Evolutionary conservation across 805 yeast species (phyloP), one percentile per base, ranked within the genome.

Genomic region (Candida ulmi): DNA sequence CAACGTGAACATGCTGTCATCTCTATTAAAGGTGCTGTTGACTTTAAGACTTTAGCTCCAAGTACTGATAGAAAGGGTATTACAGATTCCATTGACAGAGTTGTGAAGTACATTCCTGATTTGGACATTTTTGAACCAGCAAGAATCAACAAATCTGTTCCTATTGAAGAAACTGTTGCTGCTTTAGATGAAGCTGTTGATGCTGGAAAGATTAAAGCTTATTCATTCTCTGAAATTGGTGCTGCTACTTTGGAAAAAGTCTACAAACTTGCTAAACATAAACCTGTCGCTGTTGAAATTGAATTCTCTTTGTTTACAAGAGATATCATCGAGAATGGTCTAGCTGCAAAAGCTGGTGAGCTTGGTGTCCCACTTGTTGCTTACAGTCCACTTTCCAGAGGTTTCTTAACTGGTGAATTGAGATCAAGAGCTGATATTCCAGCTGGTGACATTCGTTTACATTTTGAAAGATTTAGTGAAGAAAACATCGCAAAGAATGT

Each of bases 341-440:
- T 83, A 17, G 72, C 80, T 45, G 74, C 69, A 4, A 70, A 73
- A 5, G 76, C 82, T 46, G 69, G 74, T 17, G 76, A 80, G 44
- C 60, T 70, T 26, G 68, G 68, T 13, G 73, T 88, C 40, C 83
- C 93, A 12, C 66, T 86, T 24, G 67, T 86, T 41, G 85, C 88
- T 19, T 88, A 88, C 61, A 83, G 95, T 24, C 96, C 96, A 24
- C 68, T 88, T 40, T 82, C 88, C 9, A 72, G 85, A 52, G 96
- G 96, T 1, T 65, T 81, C 44, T 68, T 88, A 39, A 80, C 91
- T 3, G 95, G 93, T 41, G 45, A 53, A 26, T 61, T 79, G 38
- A 76, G 61, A 19, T 60, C 71, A 6, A 50, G 61, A 17, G 51
- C 59, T 0, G 80, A 76, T 39, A 52, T 83, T 28, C 74, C 79